Percentiles rank a stretch among this genome's conserved stretches.
Conservation (phyloP, 2,329 filamentous ascomycete genomes). For the Colletotrichum sp. region DNA sequence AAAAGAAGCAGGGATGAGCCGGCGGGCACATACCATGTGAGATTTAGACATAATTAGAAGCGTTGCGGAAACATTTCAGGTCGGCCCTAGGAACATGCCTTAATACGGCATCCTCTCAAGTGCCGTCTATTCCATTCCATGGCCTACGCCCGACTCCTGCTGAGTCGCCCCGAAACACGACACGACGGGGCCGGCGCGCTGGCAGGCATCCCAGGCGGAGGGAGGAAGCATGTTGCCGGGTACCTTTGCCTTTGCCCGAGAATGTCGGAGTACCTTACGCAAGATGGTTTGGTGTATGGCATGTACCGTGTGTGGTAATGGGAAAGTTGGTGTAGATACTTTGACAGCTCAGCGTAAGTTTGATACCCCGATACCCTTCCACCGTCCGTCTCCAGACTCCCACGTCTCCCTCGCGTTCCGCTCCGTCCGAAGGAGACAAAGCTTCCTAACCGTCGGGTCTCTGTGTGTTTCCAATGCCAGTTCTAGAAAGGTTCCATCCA, state of each 20-base stretch:
- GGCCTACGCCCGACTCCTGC: not conserved
- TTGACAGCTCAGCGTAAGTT: not conserved
- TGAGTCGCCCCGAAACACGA: constrained; percentile 7
- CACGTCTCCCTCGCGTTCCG: constrained; percentile 9
- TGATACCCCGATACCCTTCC: not conserved
- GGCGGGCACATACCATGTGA: not conserved
- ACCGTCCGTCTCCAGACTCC: not conserved
- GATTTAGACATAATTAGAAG: not conserved
- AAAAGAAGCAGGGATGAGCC: not conserved
- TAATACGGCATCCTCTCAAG: not conserved
- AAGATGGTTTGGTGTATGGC: not conserved
- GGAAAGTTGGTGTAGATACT: not conserved
- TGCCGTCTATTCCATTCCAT: not conserved
- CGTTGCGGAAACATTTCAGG: not conserved
- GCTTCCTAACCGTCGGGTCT: constrained; percentile 16
- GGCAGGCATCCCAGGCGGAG: not conserved
- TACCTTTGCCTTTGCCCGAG: not conserved
- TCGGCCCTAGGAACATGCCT: not conserved
- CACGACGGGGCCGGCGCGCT: not conserved
- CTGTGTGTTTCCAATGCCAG: not conserved
- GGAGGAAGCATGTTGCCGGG: not conserved
- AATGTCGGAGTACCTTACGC: not conserved
- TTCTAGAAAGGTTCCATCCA: constrained; percentile 12
- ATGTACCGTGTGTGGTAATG: not conserved
- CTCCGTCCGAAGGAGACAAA: constrained; percentile 20